phyloP scores from a whole-genome alignment of 1,139 yeast genomes.

The Debaryomycetaceae sp. region DNA sequence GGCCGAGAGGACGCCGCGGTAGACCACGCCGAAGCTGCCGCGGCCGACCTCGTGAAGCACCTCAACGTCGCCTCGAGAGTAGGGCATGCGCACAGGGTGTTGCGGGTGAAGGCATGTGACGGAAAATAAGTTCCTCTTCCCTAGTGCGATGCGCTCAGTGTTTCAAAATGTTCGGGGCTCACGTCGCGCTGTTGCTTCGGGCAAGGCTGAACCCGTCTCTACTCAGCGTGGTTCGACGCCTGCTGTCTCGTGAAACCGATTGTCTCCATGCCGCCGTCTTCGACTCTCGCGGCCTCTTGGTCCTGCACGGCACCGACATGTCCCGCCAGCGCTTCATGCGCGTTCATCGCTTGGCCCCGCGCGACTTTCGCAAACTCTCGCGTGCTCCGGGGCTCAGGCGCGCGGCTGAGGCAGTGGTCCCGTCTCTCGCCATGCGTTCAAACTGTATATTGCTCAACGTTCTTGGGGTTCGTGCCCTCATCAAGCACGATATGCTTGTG shows the following conservation, averaged over 20 bases:
- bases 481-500: slow-evolving; percentile 28
- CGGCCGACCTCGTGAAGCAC: slow-evolving; percentile 72
- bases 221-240: too few species aligned
- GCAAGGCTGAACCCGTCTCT: too few species aligned
- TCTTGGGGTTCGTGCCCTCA: slow-evolving; percentile 31
- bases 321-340: slow-evolving; percentile 27
- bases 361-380: slow-evolving; percentile 33
- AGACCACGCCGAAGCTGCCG: slow-evolving; percentile 86
- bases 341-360: slow-evolving; percentile 22
- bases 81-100: too few species aligned
- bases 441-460: slow-evolving; percentile 29
- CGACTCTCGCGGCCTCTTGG: slow-evolving; percentile 24
- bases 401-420: slow-evolving; percentile 29
- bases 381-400: slow-evolving; percentile 10
- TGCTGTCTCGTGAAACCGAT: slow-evolving; percentile 12
- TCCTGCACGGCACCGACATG: slow-evolving; percentile 30
- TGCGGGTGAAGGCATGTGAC: too few species aligned
- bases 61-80: slow-evolving; percentile 31
- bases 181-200: too few species aligned
- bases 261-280: slow-evolving; percentile 50
- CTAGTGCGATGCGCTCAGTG: too few species aligned
- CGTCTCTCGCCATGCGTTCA: slow-evolving; percentile 27
- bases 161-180: too few species aligned
- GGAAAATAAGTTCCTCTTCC: too few species aligned
- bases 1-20: slow-evolving; percentile 51